Base-by-base conservation (phyloP, 768 basidiomycete species). In the Boletus subparvulus region DNA sequence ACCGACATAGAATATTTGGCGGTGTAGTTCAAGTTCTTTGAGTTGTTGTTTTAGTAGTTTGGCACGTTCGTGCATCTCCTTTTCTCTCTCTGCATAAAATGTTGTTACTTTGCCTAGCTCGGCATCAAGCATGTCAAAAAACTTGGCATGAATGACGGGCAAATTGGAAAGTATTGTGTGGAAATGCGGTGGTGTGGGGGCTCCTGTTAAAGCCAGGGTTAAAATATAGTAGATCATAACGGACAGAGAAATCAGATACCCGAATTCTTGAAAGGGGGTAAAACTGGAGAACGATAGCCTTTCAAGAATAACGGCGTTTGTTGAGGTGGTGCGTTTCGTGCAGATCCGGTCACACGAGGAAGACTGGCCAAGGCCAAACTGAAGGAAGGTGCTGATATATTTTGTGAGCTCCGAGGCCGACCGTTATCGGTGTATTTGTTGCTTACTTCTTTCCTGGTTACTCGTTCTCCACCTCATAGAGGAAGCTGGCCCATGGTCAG, bases 51-150 rank as follows among this genome's bases (percentile, higher is more conserved):
- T 79, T 6, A 98, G 72, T 26, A 73, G 47, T 30, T 74, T 65
- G 16, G 77, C 76, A 26, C 78, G 79, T 3, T 67, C 69, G 6
- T 73, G 73, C 83, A 82, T 86, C 73, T 81, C 85, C 45, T 78
- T 78, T 73, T 85, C 94, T 32, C 86, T 80, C 28, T 82, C 83
- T 6, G 81, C 65, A 68, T 92, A 98, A 71, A 99, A 99, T 1
- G 75, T 73, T 57, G 91, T 90, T 13, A 98, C 84, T 70, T 95
- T 97, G 21, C 87, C 84, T 3, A 98, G 76, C 68, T 99, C 87
- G 1, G 67, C 67, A 61, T 96, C 90, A 8, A 98, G 78, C 24
- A 84, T 77, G 4, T 83, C 78, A 56, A 98, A 91, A 75, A 97
- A 98, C 7, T 77, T 77, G 32, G 73, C 66, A 65, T 95, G 88